A percentile compares a stretch with the other conserved stretches of the same genome.
Evolutionary conservation across 352 stramenopile species (phyloP).

Genomic region (Phytophthora rubi): DNA sequence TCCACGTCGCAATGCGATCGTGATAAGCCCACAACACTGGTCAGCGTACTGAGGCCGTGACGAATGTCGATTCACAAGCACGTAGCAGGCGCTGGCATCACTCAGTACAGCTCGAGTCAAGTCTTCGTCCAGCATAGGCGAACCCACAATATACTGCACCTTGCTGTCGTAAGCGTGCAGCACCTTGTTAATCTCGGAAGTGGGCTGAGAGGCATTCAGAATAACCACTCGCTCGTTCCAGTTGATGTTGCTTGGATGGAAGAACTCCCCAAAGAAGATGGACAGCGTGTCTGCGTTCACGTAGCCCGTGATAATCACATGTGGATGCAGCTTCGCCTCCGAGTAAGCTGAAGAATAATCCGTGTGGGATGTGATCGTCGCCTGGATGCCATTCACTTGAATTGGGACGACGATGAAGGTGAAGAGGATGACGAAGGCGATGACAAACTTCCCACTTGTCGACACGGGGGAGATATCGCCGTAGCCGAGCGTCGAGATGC

Average conservation of each 20-base stretch:
- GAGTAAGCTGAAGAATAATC: conserved; percentile 82
- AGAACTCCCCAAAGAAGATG: conserved; percentile 85
- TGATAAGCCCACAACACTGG: conserved; percentile 76
- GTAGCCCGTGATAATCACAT: conserved; percentile 78
- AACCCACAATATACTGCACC: conserved; percentile 86
- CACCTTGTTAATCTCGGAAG: conserved; percentile 74
- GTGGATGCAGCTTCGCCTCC: conserved; percentile 74
- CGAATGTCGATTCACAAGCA: conserved; percentile 69
- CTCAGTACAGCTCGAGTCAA: conserved; percentile 64
- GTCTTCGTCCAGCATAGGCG: conserved; percentile 80
- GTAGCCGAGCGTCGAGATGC: conserved; percentile 86
- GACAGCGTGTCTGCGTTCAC: conserved; percentile 69
- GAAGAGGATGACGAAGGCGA: conserved; percentile 84
- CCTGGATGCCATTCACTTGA: conserved; percentile 77
- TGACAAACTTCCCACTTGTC: conserved; percentile 70
- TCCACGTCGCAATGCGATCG: conserved; percentile 70
- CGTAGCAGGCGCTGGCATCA: conserved; percentile 66
- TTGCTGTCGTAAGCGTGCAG: conserved; percentile 79
- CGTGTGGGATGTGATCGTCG: conserved; percentile 80
- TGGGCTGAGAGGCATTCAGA: conserved; percentile 65
- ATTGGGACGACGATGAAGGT: conserved; percentile 86
- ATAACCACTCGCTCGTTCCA: conserved; percentile 88
- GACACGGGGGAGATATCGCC: conserved; percentile 80
- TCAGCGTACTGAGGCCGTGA: conserved; percentile 64
- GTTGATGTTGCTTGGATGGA: conserved; percentile 85